Base-by-base conservation (phyloP, 2,329 filamentous ascomycete species). In the Penicillium expansum region DNA sequence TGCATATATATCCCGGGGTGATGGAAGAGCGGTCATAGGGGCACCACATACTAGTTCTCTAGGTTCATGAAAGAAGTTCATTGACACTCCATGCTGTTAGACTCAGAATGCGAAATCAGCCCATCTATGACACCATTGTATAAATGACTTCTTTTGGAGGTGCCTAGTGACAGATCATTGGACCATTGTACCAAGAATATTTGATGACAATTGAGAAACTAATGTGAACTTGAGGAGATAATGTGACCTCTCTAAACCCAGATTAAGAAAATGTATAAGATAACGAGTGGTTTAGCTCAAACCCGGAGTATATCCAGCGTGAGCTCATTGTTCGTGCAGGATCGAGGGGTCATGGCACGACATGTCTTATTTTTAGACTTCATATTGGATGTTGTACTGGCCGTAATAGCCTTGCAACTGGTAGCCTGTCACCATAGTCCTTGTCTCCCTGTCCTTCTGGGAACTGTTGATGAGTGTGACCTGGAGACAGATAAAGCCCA, bases 41-140 rank as follows among this genome's bases (percentile, higher is more conserved):
- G 24, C 37, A 30, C 56, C 57, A 62, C 55, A 57, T 61, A 58
- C 53, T 53, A 52, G 33, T 41, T n/a, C 11, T n/a, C 42, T 52
- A 56, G 20, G 20, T 35, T 29, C 37, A 24, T 22, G n/a, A 41
- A 32, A 13, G 27, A 47, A 29, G 9, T 29, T 24, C 16, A 5
- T 30, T 29, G 6, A 10, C 5, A n/a, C 13, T 30, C 24, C 18
- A 35, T n/a, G 3, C 11, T 22, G 14, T 29, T 52, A 14, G 7
- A 9, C 54, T 2, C 13, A 47, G 13, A 13, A n/a, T 22, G 33
- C 35, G 22, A 33, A 45, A 22, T 45, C 29, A 30, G 33, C 20
- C 33, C 18, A 35, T 29, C 22, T 9, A 42, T 43, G 42, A 48
- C 43, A 37, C 37, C 18, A 44, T 18, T 22, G 20, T 16, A n/a